Percentiles rank a stretch among this genome's conserved stretches.
Evolutionary conservation across 2,329 filamentous ascomycete species (phyloP).

Genomic region (Rutstroemia sp.): DNA sequence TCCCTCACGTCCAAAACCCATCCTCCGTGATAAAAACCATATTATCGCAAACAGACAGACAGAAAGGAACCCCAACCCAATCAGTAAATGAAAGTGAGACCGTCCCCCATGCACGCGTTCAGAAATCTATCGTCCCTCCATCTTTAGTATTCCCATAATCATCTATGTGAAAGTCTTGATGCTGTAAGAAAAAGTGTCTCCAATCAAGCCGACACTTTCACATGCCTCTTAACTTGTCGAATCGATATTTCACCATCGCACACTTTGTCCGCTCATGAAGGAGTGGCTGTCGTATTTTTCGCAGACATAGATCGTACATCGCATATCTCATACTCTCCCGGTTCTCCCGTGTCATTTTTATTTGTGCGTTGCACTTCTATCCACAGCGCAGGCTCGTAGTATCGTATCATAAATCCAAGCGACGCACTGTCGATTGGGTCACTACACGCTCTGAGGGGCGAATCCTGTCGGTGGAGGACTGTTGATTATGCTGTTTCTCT

Average conservation of each 20-base stretch:
- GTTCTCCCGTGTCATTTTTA: neutral
- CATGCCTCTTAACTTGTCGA: neutral
- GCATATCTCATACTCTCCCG: neutral
- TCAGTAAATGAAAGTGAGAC: neutral
- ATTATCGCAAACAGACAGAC: neutral
- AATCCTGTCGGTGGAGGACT: conserved; percentile 58
- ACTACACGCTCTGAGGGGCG: conserved; percentile 9
- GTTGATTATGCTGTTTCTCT: conserved; percentile 90
- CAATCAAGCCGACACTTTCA: neutral
- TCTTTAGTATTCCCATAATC: neutral
- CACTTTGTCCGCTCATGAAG: no score
- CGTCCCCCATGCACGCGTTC: neutral
- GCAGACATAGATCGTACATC: neutral
- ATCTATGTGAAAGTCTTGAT: conserved; percentile 4
- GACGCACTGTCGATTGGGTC: neutral
- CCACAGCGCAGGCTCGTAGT: neutral
- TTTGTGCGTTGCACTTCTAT: neutral
- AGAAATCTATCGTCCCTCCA: neutral
- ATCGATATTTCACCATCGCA: no score
- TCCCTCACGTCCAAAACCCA: neutral
- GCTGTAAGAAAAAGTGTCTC: neutral
- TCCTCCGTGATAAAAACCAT: neutral
- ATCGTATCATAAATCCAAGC: no score
- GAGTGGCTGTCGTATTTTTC: neutral
- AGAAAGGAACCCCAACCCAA: neutral